Evolutionary conservation across 2,329 filamentous ascomycete species (phyloP).

Genomic region (Thelonectria olida): DNA sequence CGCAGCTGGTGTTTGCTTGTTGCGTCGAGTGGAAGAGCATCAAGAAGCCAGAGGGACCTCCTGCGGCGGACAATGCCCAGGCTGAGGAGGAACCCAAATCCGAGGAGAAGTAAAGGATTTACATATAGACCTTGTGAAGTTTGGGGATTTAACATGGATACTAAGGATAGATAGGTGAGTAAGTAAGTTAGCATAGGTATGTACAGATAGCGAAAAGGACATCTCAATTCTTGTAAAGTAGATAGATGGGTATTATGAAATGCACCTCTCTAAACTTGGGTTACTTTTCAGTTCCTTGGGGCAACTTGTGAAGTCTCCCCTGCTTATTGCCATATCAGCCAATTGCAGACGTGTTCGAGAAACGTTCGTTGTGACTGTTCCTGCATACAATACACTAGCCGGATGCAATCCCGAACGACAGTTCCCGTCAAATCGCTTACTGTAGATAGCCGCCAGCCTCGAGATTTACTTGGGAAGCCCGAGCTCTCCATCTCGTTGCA

Average conservation of each 20-base stretch:
- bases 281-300: neutral
- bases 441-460: too few species aligned
- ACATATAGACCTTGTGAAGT: neutral
- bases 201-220: neutral
- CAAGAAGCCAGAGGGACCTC: constrained; percentile 56
- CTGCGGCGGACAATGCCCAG: constrained; percentile 1
- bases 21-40: constrained; percentile 75
- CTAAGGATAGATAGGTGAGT: neutral
- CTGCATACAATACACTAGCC: neutral
- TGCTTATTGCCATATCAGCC: too few species aligned
- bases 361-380: neutral
- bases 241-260: neutral
- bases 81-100: constrained; percentile 10
- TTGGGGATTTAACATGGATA: neutral
- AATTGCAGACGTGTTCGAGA: too few species aligned
- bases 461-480: neutral
- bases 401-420: too few species aligned
- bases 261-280: neutral
- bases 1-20: constrained; percentile 65
- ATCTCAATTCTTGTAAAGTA: constrained; percentile 10
- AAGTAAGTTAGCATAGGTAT: neutral
- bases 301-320: neutral
- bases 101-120: constrained; percentile 21
- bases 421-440: too few species aligned
- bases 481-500: neutral